Percentiles rank a stretch among this genome's conserved stretches.
These are phyloP conservation scores for Dalbergia cultrata DNA, from an alignment of 306 rosid genomes.

Conservation along the genomic window DNA sequence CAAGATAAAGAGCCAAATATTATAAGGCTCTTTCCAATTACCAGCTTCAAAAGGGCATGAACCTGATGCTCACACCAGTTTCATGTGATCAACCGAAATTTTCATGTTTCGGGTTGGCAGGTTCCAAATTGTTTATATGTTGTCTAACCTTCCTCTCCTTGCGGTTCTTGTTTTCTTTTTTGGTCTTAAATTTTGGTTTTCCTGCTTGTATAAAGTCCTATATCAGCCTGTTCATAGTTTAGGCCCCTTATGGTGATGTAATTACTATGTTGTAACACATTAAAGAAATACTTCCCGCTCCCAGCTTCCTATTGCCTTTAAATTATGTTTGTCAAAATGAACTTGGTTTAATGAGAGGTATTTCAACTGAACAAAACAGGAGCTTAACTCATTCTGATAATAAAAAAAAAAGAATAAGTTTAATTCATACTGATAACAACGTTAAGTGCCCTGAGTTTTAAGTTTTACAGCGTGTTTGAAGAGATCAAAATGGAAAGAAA, in stretches of 20 bases:
- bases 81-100: slow-evolving; percentile 5
- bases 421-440: too few species aligned
- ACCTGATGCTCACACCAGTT: slow-evolving; percentile 18
- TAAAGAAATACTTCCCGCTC: background rate
- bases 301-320: background rate
- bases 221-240: slow-evolving; percentile 34
- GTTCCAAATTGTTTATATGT: slow-evolving; percentile 40
- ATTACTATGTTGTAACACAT: slow-evolving; percentile 31
- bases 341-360: background rate
- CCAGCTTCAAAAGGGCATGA: slow-evolving; percentile 34
- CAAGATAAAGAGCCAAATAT: slow-evolving; percentile 37
- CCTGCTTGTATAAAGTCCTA: slow-evolving; percentile 5
- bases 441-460: too few species aligned
- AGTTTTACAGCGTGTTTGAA: too few species aligned
- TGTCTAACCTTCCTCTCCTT: slow-evolving; percentile 9
- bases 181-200: slow-evolving; percentile 12
- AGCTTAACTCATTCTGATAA: too few species aligned
- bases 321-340: background rate
- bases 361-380: too few species aligned
- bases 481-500: too few species aligned
- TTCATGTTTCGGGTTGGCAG: background rate
- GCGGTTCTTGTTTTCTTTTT: background rate
- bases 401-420: too few species aligned
- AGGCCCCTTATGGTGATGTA: slow-evolving; percentile 17
- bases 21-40: slow-evolving; percentile 19